Evolutionary conservation across 306 rosid genomes (phyloP).

Genomic region (Oemleria cerasiformis): DNA sequence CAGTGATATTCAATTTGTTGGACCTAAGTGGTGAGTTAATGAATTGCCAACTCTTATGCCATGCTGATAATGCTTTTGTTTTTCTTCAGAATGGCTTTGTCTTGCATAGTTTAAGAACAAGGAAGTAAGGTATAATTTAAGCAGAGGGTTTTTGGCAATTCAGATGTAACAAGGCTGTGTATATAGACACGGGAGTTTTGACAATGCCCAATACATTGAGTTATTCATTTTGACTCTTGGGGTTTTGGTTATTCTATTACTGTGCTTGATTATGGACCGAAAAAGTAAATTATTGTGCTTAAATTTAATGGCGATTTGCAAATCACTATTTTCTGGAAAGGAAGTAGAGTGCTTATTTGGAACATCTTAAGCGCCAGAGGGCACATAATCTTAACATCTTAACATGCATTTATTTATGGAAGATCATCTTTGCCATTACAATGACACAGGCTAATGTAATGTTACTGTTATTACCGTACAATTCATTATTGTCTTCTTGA

Average conservation of each 20-base stretch:
- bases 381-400: background rate
- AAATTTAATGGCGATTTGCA: background rate
- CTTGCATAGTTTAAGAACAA: background rate
- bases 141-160: too few relatives aligned
- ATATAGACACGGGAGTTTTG: background rate
- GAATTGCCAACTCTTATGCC: background rate
- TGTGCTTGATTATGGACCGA: background rate
- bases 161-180: background rate
- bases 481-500: background rate
- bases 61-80: constrained; percentile 11
- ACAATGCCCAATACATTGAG: background rate
- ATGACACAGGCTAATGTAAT: background rate
- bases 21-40: constrained; percentile 58
- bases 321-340: background rate
- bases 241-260: background rate
- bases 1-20: constrained; percentile 61
- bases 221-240: background rate
- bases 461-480: background rate
- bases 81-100: background rate
- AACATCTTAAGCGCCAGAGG: background rate
- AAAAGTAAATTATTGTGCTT: background rate
- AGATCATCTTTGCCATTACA: background rate
- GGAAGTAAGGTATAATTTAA: background rate
- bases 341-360: background rate
- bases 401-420: background rate